Conservation (phyloP, 2,329 filamentous ascomycete genomes). For the Microdochium trichocladiopsis region DNA sequence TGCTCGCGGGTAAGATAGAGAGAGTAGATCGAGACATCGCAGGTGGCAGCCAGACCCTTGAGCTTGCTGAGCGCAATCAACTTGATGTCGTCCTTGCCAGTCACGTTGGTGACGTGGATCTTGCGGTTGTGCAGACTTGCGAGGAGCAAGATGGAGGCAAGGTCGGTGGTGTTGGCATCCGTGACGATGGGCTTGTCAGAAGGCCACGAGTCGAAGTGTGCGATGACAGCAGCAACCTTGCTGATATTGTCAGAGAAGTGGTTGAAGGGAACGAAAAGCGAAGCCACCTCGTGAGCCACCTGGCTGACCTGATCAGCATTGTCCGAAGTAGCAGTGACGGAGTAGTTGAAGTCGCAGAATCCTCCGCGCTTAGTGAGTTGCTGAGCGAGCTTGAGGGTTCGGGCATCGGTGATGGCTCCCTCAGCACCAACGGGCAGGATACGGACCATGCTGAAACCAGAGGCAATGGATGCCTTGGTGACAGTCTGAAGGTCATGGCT, state of each 20-base stretch:
- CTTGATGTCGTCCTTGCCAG: constrained; percentile 72
- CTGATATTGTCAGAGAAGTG: constrained; percentile 75
- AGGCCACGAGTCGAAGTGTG: constrained; percentile 74
- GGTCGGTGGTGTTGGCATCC: constrained; percentile 72
- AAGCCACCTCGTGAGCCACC: constrained; percentile 67
- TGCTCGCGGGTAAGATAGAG: constrained; percentile 68
- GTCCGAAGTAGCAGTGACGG: constrained; percentile 63
- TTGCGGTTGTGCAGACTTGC: constrained; percentile 72
- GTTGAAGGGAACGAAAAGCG: constrained; percentile 78
- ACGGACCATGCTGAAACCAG: constrained; percentile 75
- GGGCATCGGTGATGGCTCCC: constrained; percentile 64
- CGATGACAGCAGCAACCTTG: constrained; percentile 72
- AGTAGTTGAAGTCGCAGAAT: constrained; percentile 76
- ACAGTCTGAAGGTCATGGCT: constrained; percentile 63
- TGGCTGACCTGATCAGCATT: constrained; percentile 71
- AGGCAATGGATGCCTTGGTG: constrained; percentile 65
- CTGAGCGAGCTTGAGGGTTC: constrained; percentile 65
- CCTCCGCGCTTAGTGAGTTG: constrained; percentile 60
- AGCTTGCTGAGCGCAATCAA: constrained; percentile 72
- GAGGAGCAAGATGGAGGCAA: constrained; percentile 72
- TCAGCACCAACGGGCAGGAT: constrained; percentile 71
- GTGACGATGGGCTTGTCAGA: constrained; percentile 73
- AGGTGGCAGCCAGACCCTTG: constrained; percentile 76
- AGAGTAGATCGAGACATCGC: constrained; percentile 74
- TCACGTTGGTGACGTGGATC: constrained; percentile 74